Evolutionary conservation across 768 basidiomycete genomes (phyloP).

Genomic region (Pluteus cervinus): DNA sequence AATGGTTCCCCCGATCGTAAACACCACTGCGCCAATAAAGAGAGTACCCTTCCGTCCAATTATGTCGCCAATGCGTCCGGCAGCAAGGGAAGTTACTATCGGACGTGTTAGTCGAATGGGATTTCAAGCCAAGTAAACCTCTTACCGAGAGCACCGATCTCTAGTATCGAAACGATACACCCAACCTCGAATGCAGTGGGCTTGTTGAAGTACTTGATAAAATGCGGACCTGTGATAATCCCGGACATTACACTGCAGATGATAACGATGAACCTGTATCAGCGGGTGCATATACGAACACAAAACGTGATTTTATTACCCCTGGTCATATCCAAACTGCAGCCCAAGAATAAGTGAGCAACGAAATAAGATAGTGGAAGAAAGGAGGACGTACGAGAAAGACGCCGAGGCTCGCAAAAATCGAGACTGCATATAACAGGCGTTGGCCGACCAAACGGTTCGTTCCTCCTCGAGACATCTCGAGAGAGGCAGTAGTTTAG

Average conservation of each 20-base stretch:
- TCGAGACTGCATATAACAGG: conserved; percentile 64
- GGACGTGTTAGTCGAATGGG: not conserved
- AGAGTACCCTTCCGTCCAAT: conserved; percentile 73
- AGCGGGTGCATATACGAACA: too few species aligned
- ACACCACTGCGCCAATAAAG: conserved; percentile 66
- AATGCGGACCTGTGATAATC: conserved; percentile 80
- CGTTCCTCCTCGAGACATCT: too few species aligned
- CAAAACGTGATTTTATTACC: conserved; percentile 29
- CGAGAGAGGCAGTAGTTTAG: too few species aligned
- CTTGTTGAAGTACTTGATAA: conserved; percentile 66
- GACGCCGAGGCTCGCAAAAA: conserved; percentile 73
- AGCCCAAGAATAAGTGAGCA: conserved; percentile 11
- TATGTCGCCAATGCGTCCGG: conserved; percentile 72
- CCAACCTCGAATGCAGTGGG: conserved; percentile 66
- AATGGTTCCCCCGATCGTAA: conserved; percentile 69
- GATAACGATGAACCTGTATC: conserved; percentile 9
- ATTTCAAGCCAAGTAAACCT: not conserved
- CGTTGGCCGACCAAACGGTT: conserved; percentile 69
- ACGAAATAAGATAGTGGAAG: conserved; percentile 7
- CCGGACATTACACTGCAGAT: conserved; percentile 71
- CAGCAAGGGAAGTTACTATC: conserved; percentile 70
- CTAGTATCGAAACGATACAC: conserved; percentile 87
- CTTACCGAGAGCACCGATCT: conserved; percentile 80
- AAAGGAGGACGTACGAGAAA: conserved; percentile 51
- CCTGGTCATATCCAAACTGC: conserved; percentile 77